These are phyloP conservation scores for Neonectria hederae DNA, from an alignment of 2,329 filamentous ascomycete species.

Conservation along the genomic window DNA sequence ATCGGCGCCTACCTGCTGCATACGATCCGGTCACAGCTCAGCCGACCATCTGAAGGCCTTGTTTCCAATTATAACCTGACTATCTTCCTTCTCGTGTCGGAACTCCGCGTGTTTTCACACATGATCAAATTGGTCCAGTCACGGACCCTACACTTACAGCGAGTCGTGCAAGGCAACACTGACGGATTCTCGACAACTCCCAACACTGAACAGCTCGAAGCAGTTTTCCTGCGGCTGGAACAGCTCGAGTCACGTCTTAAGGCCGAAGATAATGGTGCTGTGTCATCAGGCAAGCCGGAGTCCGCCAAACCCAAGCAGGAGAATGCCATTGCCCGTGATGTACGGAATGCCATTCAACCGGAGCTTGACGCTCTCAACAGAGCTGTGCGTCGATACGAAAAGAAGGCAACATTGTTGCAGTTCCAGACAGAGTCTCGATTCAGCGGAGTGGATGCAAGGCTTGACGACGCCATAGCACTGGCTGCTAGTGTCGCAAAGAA, in stretches of 20 bases:
- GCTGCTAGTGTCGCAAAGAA: slow-evolving; percentile 76
- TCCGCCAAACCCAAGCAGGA: slow-evolving; percentile 51
- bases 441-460: slow-evolving; percentile 72
- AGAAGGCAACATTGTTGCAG: slow-evolving; percentile 79
- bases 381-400: slow-evolving; percentile 90
- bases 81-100: slow-evolving; percentile 87
- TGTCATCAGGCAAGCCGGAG: slow-evolving; percentile 46
- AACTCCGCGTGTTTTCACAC: slow-evolving; percentile 84
- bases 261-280: slow-evolving; percentile 36
- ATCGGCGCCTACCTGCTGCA: slow-evolving; percentile 87
- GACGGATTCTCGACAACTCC: slow-evolving; percentile 45
- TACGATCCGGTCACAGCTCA: slow-evolving; percentile 80
- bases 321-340: slow-evolving; percentile 61
- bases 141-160: slow-evolving; percentile 83
- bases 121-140: slow-evolving; percentile 81
- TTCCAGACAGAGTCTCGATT: slow-evolving; percentile 81
- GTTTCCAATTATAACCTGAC: slow-evolving; percentile 94
- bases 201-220: slow-evolving; percentile 57
- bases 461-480: slow-evolving; percentile 83
- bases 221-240: slow-evolving; percentile 72
- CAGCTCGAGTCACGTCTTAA: slow-evolving; percentile 69
- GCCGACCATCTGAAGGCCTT: slow-evolving; percentile 83
- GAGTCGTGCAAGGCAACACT: slow-evolving; percentile 68
- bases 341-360: slow-evolving; percentile 74
- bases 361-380: slow-evolving; percentile 90